Evolutionary conservation across 1,139 yeast genomes (phyloP).

Genomic region (Ogataea hybrid): DNA sequence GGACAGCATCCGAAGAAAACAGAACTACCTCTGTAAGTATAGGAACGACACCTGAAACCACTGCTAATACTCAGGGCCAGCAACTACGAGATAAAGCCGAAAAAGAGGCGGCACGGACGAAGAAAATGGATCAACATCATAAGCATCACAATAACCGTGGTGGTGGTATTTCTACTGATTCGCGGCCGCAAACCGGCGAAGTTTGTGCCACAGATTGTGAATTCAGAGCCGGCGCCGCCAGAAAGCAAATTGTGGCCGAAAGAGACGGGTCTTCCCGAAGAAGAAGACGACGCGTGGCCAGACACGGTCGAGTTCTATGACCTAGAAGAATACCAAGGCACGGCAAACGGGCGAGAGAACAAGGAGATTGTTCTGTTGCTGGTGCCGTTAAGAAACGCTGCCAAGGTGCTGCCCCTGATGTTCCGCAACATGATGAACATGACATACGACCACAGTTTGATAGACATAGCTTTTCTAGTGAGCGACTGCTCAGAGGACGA

Average conservation of each 20-base stretch:
- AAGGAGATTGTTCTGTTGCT: slow-evolving; percentile 68
- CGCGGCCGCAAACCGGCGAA: slow-evolving; percentile 1
- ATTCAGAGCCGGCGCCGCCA: slow-evolving; percentile 5
- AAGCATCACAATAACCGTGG: slow-evolving; percentile 6
- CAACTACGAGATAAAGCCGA: slow-evolving; percentile 20
- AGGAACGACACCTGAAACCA: no score
- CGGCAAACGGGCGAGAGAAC: slow-evolving; percentile 49
- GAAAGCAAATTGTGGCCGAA: neutral
- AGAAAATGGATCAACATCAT: slow-evolving; percentile 4
- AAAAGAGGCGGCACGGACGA: slow-evolving; percentile 11
- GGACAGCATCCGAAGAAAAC: slow-evolving; percentile 21
- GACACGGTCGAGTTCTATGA: slow-evolving; percentile 50
- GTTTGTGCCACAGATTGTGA: neutral
- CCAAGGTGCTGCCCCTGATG: slow-evolving; percentile 74
- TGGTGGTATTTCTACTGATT: slow-evolving; percentile 8
- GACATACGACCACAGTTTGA: slow-evolving; percentile 77
- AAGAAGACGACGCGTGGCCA: slow-evolving; percentile 16
- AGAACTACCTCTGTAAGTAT: slow-evolving; percentile 27
- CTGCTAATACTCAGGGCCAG: slow-evolving; percentile 3
- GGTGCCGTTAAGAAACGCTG: slow-evolving; percentile 83
- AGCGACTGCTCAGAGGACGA: slow-evolving; percentile 82
- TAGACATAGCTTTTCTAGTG: slow-evolving; percentile 82
- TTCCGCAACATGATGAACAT: slow-evolving; percentile 82
- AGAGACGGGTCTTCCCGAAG: neutral
- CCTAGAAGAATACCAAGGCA: slow-evolving; percentile 55